Conservation (phyloP, 805 yeast species). For the Wickerhamiella nectarea region DNA sequence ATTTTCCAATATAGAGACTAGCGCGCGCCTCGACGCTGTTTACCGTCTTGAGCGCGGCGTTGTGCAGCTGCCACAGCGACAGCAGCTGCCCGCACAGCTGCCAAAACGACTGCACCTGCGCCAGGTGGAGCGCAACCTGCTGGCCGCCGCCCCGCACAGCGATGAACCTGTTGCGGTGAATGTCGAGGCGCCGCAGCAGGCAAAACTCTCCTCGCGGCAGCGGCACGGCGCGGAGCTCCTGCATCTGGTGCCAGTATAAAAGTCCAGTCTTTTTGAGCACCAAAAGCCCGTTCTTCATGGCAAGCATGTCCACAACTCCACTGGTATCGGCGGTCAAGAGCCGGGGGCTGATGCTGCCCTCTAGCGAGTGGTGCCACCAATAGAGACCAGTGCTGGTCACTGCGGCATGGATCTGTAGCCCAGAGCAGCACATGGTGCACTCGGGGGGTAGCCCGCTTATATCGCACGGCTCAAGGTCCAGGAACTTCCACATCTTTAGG, state of each 20-base stretch:
- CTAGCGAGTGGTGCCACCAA: not conserved
- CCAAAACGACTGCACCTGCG: too few relatives aligned
- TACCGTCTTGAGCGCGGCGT: too few relatives aligned
- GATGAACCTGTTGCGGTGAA: not conserved
- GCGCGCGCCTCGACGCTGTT: too few relatives aligned
- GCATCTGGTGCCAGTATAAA: not conserved
- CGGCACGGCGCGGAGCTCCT: not conserved
- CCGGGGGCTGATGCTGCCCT: not conserved
- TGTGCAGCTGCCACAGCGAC: too few relatives aligned
- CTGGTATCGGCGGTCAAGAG: not conserved
- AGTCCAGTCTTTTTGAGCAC: not conserved
- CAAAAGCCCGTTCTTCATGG: not conserved
- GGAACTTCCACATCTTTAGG: conserved; percentile 2
- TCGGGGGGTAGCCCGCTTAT: not conserved
- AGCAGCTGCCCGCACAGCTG: too few relatives aligned
- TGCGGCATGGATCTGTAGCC: not conserved
- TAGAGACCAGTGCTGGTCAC: not conserved
- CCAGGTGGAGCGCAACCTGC: too few relatives aligned
- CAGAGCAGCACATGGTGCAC: not conserved
- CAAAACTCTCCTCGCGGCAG: not conserved
- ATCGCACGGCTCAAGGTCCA: not conserved
- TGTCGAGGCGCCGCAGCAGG: not conserved
- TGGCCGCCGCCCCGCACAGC: not conserved
- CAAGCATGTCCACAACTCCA: not conserved
- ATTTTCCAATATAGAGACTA: too few relatives aligned